Evolutionary conservation across 257 asterid species (phyloP).

Genomic region (Coffea eugenioides): DNA sequence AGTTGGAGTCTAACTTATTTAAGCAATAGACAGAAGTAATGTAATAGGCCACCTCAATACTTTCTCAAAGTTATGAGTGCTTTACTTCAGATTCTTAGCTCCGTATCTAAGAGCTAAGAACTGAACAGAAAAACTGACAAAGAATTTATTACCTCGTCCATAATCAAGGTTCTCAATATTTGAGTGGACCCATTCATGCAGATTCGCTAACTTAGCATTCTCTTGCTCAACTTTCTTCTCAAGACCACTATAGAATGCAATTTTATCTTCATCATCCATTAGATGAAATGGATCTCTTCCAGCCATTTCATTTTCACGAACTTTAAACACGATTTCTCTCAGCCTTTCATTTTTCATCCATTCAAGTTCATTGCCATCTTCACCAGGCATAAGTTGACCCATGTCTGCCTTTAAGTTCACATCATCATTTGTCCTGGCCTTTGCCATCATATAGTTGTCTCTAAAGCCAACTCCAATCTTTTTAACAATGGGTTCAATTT

Average conservation of each 20-base stretch:
- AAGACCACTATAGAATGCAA: conserved; percentile 73
- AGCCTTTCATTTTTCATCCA: conserved; percentile 96
- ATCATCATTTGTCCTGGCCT: conserved; percentile 57
- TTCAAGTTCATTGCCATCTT: conserved; percentile 58
- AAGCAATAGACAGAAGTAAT: background rate
- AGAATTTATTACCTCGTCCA: conserved; percentile 71
- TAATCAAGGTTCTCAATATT: conserved; percentile 95
- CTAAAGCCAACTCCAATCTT: conserved; percentile 70
- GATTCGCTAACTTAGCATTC: conserved; percentile 56
- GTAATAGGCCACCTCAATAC: background rate
- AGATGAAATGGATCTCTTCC: conserved; percentile 93
- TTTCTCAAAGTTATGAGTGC: background rate
- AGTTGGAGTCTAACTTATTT: background rate
- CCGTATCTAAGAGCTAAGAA: background rate
- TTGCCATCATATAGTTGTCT: conserved; percentile 65
- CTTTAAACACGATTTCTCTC: conserved; percentile 79
- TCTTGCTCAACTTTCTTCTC: conserved; percentile 82
- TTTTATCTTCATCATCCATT: conserved; percentile 68
- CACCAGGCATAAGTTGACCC: conserved; percentile 46
- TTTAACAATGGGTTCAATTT: conserved; percentile 71
- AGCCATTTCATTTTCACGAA: conserved; percentile 89
- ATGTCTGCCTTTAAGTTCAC: conserved; percentile 35
- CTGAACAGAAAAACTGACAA: conserved; percentile 9
- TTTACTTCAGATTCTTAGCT: background rate
- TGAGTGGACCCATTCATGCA: conserved; percentile 86